Conservation (phyloP, 1,284 basidiomycete species). For the Apiotrichum brassicae region DNA sequence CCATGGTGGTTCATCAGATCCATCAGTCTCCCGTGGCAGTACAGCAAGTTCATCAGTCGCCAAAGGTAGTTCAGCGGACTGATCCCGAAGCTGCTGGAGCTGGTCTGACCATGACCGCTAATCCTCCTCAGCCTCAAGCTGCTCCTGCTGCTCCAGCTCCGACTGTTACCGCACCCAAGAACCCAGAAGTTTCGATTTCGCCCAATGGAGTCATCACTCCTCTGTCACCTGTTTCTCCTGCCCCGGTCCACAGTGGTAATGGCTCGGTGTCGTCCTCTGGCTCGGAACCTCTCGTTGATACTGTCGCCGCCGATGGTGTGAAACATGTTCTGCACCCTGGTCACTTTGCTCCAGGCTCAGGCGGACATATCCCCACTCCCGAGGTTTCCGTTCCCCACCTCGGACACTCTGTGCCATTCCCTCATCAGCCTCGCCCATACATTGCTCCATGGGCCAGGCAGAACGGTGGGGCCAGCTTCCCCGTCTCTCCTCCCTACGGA, state of each 20-base stretch:
- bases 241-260: neutral
- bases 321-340: conserved; percentile 2
- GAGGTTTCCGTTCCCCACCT: neutral
- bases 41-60: neutral
- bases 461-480: conserved; percentile 9
- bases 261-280: neutral
- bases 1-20: too few relatives aligned
- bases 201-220: neutral
- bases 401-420: conserved; percentile 8
- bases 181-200: neutral
- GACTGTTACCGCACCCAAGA: neutral
- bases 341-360: neutral
- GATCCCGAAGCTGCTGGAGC: neutral
- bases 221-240: neutral
- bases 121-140: too few relatives aligned
- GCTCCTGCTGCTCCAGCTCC: neutral
- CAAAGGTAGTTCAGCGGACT: neutral
- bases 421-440: conserved; percentile 7
- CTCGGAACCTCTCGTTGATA: neutral
- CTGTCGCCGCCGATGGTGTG: neutral
- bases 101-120: too few relatives aligned
- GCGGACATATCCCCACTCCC: neutral
- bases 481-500: conserved; percentile 4
- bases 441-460: conserved; percentile 28
- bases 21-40: too few relatives aligned